Evolutionary conservation across 1,139 yeast species (phyloP).

Genomic region (Yamadazyma atlantica): DNA sequence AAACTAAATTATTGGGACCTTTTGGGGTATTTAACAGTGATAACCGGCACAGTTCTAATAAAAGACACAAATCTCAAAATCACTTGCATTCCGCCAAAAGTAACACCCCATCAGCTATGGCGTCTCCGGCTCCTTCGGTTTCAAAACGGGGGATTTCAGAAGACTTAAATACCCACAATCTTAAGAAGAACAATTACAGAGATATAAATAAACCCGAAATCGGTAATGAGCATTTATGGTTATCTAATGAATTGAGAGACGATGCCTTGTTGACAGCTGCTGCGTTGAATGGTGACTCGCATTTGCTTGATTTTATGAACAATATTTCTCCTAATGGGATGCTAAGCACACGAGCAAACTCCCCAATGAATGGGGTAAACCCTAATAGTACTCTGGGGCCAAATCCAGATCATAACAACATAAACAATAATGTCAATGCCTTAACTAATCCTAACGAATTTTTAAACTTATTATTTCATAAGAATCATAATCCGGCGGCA

Average conservation of each 20-base stretch:
- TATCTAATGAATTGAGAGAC: conserved; percentile 67
- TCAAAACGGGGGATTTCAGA: too few species aligned
- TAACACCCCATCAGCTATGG: too few species aligned
- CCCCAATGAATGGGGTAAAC: conserved; percentile 4
- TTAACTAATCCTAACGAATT: conserved; percentile 27
- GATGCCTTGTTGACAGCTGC: conserved; percentile 75
- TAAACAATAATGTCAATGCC: conserved; percentile 7
- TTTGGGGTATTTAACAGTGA: conserved; percentile 67
- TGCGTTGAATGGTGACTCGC: conserved; percentile 64
- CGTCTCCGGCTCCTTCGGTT: too few species aligned
- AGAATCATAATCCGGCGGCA: conserved; percentile 23
- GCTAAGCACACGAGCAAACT: conserved; percentile 15
- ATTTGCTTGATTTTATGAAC: conserved; percentile 54
- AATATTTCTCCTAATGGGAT: conserved; percentile 22
- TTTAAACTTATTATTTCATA: conserved; percentile 53
- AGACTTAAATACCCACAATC: too few species aligned
- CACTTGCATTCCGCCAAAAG: too few species aligned
- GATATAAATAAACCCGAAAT: conserved; percentile 5
- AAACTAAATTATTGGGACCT: conserved; percentile 69
- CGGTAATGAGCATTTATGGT: conserved; percentile 52
- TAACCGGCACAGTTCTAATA: neutral
- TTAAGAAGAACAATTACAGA: too few species aligned
- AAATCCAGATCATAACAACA: conserved; percentile 5
- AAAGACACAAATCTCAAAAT: neutral
- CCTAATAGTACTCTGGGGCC: conserved; percentile 4